Evolutionary conservation across 192 early-diverging fungal genomes (phyloP).

Genomic region (Cetraspora pellucida): DNA sequence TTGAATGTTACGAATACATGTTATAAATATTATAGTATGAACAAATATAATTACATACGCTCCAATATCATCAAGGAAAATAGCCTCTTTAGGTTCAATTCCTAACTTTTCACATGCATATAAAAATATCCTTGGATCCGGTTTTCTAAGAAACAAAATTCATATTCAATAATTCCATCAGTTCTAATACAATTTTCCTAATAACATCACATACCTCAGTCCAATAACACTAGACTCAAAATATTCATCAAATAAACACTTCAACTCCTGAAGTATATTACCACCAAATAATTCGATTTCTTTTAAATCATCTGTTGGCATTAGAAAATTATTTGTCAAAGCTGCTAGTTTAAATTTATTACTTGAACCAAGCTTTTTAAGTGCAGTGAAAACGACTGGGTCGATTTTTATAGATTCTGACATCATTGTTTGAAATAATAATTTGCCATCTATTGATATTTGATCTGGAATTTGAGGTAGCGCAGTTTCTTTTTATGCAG

Average conservation of each 20-base stretch:
- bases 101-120: constrained; percentile 73
- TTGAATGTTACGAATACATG: background rate
- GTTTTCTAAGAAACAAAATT: constrained; percentile 58
- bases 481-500: background rate
- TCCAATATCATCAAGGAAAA: constrained; percentile 89
- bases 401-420: constrained; percentile 51
- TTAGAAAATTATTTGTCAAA: constrained; percentile 82
- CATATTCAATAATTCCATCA: background rate
- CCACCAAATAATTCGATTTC: constrained; percentile 44
- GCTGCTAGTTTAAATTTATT: constrained; percentile 71
- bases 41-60: constrained; percentile 36
- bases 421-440: constrained; percentile 68
- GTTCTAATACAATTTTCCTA: background rate
- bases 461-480: constrained; percentile 34
- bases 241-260: constrained; percentile 66
- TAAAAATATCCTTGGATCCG: constrained; percentile 73
- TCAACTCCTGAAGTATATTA: constrained; percentile 43
- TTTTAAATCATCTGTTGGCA: constrained; percentile 43
- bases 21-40: constrained; percentile 16
- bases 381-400: constrained; percentile 50
- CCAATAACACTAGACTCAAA: constrained; percentile 78
- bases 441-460: constrained; percentile 56
- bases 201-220: constrained; percentile 44
- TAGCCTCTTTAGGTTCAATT: constrained; percentile 64
- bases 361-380: constrained; percentile 42